phyloP scores from a whole-genome alignment of 2,329 filamentous ascomycete genomes.

The Hymenotorrendiella dingleyae region DNA sequence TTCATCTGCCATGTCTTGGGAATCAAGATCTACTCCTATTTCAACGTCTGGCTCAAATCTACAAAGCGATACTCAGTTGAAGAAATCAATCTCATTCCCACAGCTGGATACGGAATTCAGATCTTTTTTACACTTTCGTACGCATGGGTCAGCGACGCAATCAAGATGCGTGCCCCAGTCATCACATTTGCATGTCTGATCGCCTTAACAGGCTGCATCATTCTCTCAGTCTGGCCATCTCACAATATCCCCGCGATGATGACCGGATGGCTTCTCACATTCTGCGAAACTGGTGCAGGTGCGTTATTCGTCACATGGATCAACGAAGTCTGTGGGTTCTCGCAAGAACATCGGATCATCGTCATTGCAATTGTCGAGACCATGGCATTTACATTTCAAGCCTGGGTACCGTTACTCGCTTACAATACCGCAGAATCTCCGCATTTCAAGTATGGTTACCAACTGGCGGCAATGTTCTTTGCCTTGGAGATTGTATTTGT shows the following conservation, averaged over 20 bases:
- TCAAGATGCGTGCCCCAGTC: background rate
- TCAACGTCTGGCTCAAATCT: background rate
- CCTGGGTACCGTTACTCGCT: background rate
- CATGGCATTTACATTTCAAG: constrained; percentile 1
- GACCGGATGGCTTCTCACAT: background rate
- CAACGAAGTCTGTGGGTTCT: background rate
- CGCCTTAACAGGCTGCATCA: background rate
- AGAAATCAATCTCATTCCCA: background rate
- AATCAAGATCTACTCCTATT: background rate
- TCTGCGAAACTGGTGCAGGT: background rate
- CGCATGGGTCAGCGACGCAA: background rate
- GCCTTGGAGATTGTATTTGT: background rate
- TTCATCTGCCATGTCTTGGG: background rate
- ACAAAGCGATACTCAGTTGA: background rate
- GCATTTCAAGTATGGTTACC: constrained; percentile 1
- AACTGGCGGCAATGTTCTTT: background rate
- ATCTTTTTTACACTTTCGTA: background rate
- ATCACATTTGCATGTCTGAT: background rate
- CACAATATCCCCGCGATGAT: background rate
- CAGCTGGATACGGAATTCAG: background rate
- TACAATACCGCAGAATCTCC: background rate
- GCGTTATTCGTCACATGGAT: background rate
- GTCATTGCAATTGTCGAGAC: constrained; percentile 2
- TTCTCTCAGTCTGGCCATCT: background rate
- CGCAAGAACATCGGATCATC: background rate